phyloP scores from a whole-genome alignment of 805 yeast species.

The Wickerhamomyces chaumierensis region DNA sequence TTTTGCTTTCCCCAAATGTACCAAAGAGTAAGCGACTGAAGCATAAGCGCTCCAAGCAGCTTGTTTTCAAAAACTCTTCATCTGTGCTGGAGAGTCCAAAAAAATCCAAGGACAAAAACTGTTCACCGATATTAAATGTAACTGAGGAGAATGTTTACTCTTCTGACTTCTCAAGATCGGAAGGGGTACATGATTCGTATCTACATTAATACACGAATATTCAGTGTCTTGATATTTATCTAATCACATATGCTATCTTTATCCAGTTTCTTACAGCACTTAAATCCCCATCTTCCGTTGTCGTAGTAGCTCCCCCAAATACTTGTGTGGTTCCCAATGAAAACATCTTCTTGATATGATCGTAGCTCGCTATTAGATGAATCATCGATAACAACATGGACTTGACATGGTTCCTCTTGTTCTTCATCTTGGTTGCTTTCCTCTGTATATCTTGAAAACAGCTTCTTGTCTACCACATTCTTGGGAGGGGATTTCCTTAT shows the following conservation, averaged over 20 bases:
- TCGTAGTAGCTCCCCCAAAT: constrained; percentile 35
- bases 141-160: constrained; percentile 17
- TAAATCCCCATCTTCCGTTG: constrained; percentile 32
- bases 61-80: constrained; percentile 9
- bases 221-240: constrained; percentile 3
- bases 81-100: constrained; percentile 7
- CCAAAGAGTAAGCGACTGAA: neutral
- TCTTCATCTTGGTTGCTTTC: constrained; percentile 5
- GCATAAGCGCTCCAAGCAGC: constrained; percentile 2
- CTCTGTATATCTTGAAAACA: constrained; percentile 21
- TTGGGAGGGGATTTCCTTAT: constrained; percentile 19
- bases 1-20: neutral
- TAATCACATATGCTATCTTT: constrained; percentile 23
- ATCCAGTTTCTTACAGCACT: constrained; percentile 27
- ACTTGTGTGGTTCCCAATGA: constrained; percentile 26
- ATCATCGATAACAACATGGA: too few species aligned
- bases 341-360: constrained; percentile 25
- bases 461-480: constrained; percentile 19
- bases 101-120: neutral
- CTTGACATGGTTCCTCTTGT: constrained; percentile 8
- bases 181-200: constrained; percentile 1
- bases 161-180: constrained; percentile 8
- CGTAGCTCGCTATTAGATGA: too few species aligned
- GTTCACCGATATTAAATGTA: constrained; percentile 9
- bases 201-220: constrained; percentile 4